These are phyloP conservation scores for Sequoia sempervirens DNA, from an alignment of 75 land plant species.

Conservation along the genomic window DNA sequence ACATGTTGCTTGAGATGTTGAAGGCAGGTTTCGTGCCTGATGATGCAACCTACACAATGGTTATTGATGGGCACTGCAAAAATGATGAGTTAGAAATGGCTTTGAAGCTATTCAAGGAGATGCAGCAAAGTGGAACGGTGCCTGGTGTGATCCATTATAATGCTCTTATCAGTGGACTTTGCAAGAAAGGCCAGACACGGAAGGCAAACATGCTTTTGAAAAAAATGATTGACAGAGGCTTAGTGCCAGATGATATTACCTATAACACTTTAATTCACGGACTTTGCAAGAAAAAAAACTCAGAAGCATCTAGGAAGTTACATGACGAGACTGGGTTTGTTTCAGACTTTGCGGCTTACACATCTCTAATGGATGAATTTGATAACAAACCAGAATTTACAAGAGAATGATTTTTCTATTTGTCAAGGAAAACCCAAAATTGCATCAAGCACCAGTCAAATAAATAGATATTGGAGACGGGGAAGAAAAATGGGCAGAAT, in stretches of 20 bases:
- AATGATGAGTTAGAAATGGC: conserved; percentile 57
- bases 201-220: conserved; percentile 57
- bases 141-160: conserved; percentile 70
- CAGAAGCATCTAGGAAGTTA: conserved; percentile 18
- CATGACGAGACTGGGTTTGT: conserved; percentile 39
- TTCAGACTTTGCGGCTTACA: conserved; percentile 41
- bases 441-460: not conserved
- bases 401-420: not conserved
- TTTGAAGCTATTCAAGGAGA: conserved; percentile 51
- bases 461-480: not conserved
- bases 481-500: too few species aligned
- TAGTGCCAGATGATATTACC: conserved; percentile 55
- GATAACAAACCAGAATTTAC: not conserved
- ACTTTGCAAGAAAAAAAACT: conserved; percentile 26
- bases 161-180: conserved; percentile 67
- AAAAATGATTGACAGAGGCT: conserved; percentile 57
- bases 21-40: too few species aligned
- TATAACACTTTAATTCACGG: conserved; percentile 53
- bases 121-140: conserved; percentile 45
- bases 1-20: too few species aligned
- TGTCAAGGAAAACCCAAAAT: not conserved
- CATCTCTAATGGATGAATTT: conserved; percentile 24
- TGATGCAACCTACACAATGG: conserved; percentile 53
- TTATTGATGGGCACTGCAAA: conserved; percentile 68
- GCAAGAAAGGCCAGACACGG: conserved; percentile 63